These are phyloP conservation scores for Dactylis glomerata DNA, from an alignment of 176 grass and related monocot species.

Conservation along the genomic window DNA sequence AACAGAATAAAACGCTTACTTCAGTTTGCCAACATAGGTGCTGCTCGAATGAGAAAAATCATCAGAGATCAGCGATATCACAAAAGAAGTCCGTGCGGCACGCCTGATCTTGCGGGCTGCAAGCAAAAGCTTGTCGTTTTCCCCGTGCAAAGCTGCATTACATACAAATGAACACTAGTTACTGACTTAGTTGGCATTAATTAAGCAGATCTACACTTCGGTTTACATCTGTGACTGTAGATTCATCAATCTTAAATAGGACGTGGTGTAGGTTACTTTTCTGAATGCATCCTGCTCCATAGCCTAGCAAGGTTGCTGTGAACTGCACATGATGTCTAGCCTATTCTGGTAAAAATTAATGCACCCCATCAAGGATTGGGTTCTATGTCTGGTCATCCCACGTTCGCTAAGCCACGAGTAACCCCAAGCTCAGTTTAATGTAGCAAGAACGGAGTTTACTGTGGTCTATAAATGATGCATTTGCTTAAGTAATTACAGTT, in stretches of 20 bases:
- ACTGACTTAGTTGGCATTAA: background rate
- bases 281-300: conserved; percentile 15
- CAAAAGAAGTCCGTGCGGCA: conserved; percentile 72
- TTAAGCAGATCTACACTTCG: background rate
- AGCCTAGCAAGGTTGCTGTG: background rate
- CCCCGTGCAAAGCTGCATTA: conserved; percentile 71
- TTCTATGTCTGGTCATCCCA: background rate
- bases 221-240: background rate
- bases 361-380: background rate
- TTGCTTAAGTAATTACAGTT: background rate
- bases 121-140: conserved; percentile 90
- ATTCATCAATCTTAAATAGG: background rate
- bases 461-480: background rate
- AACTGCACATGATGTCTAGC: conserved; percentile 16
- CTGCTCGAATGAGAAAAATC: conserved; percentile 93
- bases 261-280: background rate
- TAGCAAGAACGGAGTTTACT: background rate
- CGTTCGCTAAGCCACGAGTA: background rate
- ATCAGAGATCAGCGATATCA: conserved; percentile 69
- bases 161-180: background rate
- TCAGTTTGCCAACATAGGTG: conserved; percentile 95
- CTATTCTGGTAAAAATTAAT: conserved; percentile 30
- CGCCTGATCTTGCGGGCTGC: conserved; percentile 87
- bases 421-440: conserved; percentile 15
- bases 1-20: conserved; percentile 42